These are phyloP conservation scores for Aquanectria penicillioides DNA, from an alignment of 2,329 filamentous ascomycete genomes.

Conservation along the genomic window DNA sequence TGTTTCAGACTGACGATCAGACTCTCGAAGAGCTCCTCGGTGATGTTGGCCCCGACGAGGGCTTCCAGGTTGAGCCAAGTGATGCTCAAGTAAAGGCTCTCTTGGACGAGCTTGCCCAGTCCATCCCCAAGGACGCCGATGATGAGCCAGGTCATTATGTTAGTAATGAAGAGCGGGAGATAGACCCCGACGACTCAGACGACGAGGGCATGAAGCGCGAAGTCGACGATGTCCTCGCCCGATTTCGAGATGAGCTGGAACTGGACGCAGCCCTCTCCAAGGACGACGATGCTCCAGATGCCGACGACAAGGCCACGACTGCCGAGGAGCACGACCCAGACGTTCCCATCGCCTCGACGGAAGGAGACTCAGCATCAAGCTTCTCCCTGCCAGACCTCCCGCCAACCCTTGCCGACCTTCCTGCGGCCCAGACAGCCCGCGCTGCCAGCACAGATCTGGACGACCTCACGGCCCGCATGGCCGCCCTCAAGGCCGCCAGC, in stretches of 20 bases:
- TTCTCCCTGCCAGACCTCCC: slow-evolving; percentile 60
- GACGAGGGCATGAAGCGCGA: slow-evolving; percentile 58
- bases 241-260: slow-evolving; percentile 57
- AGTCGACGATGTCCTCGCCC: slow-evolving; percentile 56
- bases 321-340: slow-evolving; percentile 41
- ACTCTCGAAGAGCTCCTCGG: slow-evolving; percentile 63
- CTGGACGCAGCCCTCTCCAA: slow-evolving; percentile 41
- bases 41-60: slow-evolving; percentile 51
- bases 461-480: slow-evolving; percentile 62
- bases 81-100: slow-evolving; percentile 49
- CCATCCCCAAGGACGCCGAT: slow-evolving; percentile 43
- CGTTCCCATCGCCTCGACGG: slow-evolving; percentile 3
- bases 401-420: slow-evolving; percentile 52
- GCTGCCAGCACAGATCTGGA: slow-evolving; percentile 46
- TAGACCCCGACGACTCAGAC: slow-evolving; percentile 58
- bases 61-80: slow-evolving; percentile 33
- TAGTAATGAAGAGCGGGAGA: slow-evolving; percentile 13
- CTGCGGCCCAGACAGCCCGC: slow-evolving; percentile 33
- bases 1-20: slow-evolving; percentile 61
- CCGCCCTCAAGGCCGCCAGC: slow-evolving; percentile 58
- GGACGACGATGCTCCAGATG: slow-evolving; percentile 19
- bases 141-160: background rate
- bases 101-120: slow-evolving; percentile 49
- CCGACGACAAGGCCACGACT: slow-evolving; percentile 20
- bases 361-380: slow-evolving; percentile 44